These are phyloP conservation scores for Phialophora tarda DNA, from an alignment of 2,329 filamentous ascomycete genomes.

Conservation along the genomic window DNA sequence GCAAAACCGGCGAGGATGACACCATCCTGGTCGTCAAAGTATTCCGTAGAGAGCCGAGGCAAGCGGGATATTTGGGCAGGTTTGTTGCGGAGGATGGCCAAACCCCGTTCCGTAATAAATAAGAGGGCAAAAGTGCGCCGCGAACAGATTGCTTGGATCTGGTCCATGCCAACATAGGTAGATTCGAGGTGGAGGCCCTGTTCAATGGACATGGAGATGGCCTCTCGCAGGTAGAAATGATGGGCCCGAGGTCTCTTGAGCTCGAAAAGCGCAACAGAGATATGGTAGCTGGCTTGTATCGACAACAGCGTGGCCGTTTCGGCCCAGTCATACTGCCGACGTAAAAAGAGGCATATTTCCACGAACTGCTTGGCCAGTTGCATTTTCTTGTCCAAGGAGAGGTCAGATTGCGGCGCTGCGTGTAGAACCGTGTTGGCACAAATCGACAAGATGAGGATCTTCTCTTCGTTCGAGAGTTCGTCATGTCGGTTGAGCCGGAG, in stretches of 20 bases:
- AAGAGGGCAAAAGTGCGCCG: conserved; percentile 39
- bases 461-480: conserved; percentile 37
- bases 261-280: conserved; percentile 39
- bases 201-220: conserved; percentile 38
- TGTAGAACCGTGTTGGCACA: conserved; percentile 39
- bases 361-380: conserved; percentile 38
- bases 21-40: conserved; percentile 39
- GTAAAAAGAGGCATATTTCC: conserved; percentile 34
- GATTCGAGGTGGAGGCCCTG: conserved; percentile 36
- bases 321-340: conserved; percentile 36
- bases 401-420: conserved; percentile 38
- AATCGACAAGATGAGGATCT: conserved; percentile 37
- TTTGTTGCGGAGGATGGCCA: conserved; percentile 40
- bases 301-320: conserved; percentile 37
- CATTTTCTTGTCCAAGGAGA: conserved; percentile 36
- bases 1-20: conserved; percentile 39
- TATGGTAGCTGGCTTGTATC: conserved; percentile 38
- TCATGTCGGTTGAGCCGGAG: conserved; percentile 33
- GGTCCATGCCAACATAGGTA: conserved; percentile 33
- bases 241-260: conserved; percentile 39
- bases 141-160: conserved; percentile 37
- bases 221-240: conserved; percentile 40
- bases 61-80: conserved; percentile 36
- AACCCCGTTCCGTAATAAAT: conserved; percentile 40
- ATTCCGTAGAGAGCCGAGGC: conserved; percentile 35